These are phyloP conservation scores for Fraxinus cuspidata DNA, from an alignment of 257 asterid species.

Conservation along the genomic window DNA sequence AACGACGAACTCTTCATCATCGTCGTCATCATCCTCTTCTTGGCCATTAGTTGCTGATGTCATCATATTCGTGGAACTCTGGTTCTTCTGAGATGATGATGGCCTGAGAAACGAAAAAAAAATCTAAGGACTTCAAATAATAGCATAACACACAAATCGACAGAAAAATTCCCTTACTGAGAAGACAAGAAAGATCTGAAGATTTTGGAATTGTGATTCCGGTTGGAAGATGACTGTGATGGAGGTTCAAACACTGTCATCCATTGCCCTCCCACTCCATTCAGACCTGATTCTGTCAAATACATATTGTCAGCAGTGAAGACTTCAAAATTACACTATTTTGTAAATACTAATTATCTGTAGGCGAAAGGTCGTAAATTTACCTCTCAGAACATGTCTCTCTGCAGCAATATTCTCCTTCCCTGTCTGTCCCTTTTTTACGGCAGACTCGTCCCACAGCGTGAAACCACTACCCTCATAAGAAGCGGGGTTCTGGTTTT, in stretches of 20 bases:
- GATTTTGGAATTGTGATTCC: constrained; percentile 44
- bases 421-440: constrained; percentile 95
- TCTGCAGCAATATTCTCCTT: constrained; percentile 80
- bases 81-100: constrained; percentile 63
- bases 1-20: constrained; percentile 62
- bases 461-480: constrained; percentile 74
- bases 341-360: background rate
- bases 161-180: constrained; percentile 54
- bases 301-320: constrained; percentile 17
- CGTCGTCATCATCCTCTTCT: constrained; percentile 81
- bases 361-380: background rate
- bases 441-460: constrained; percentile 83
- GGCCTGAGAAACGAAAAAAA: constrained; percentile 49
- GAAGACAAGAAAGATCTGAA: constrained; percentile 75
- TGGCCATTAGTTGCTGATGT: constrained; percentile 63
- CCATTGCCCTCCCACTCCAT: constrained; percentile 65
- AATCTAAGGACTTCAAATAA: background rate
- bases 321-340: constrained; percentile 4
- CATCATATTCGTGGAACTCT: constrained; percentile 74
- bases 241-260: constrained; percentile 57
- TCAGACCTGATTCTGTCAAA: constrained; percentile 55
- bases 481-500: constrained; percentile 73
- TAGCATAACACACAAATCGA: constrained; percentile 18
- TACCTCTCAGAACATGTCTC: constrained; percentile 62
- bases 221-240: constrained; percentile 61